Base-by-base conservation (phyloP, 768 basidiomycete species). In the Mycena amicta region DNA sequence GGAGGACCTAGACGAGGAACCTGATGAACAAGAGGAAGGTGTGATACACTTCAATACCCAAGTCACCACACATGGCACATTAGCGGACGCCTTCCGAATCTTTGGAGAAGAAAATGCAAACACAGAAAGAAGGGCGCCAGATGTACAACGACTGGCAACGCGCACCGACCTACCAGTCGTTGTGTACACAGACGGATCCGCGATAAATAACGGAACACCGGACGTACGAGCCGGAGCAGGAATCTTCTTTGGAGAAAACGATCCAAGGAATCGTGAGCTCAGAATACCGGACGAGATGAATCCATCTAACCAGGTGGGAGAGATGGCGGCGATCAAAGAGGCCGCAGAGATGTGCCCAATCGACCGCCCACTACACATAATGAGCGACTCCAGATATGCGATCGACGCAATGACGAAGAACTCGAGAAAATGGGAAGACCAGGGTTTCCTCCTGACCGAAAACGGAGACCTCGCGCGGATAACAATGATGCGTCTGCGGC, bases 111-210 rank as follows among this genome's bases (percentile, higher is more conserved):
- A 37, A 8, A 18, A 37, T 8, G 33, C 33, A 18, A 37, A 37
- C 18, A 37, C 33, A 18, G 33, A 37, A 37, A 8, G 33, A 37
- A 37, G 8, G 18, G 18, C 33, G 33, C 33, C 33, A 8, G 33
- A 37, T 18, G 18, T 37, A 18, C 33, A n/a, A n/a, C n/a, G n/a
- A n/a, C n/a, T n/a, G n/a, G 33, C 33, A 37, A 37, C 8, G 33
- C 33, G 33, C 33, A 37, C 8, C 33, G 33, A 37, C 33, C 33
- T 8, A 18, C 33, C 33, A 8, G 33, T 8, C 8, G 18, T 18
- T 8, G 59, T 61, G 2, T 73, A 70, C 27, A 74, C 70, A 0
- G 71, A 72, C 23, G 67, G 72, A 0, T 67, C 68, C 0, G 70
- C 70, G 55, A 2, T 52, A 1, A 57, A 67, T 0, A 72, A 72